A percentile compares a stretch with the other conserved stretches of the same genome.
Conservation (phyloP, 2,329 filamentous ascomycete species). For the Zelopaecilomyces penicillatus region DNA sequence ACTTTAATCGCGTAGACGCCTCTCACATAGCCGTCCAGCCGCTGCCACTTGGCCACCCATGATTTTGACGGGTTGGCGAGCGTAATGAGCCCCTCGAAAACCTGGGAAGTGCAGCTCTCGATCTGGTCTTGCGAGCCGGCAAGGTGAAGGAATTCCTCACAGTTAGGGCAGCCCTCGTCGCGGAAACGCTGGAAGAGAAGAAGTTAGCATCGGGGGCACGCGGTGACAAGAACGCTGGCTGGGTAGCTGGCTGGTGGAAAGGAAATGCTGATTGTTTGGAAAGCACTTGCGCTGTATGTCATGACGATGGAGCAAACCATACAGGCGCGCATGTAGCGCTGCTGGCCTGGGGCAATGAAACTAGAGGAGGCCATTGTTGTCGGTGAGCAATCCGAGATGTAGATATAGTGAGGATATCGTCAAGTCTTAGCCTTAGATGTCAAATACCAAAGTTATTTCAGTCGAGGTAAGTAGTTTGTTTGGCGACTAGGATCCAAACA, state of each 20-base stretch:
- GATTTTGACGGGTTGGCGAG: conserved; percentile 73
- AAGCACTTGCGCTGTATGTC: conserved; percentile 56
- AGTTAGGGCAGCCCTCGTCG: conserved; percentile 88
- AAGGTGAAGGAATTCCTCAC: conserved; percentile 84
- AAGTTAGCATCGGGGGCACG: not conserved
- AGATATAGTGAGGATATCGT: not conserved
- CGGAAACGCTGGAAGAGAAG: conserved; percentile 61
- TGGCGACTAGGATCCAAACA: not conserved
- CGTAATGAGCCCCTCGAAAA: conserved; percentile 88
- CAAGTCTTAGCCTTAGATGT: no score
- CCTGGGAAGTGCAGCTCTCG: conserved; percentile 87
- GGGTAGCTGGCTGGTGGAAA: not conserved
- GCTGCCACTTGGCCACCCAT: conserved; percentile 97
- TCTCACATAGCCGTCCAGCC: conserved; percentile 76
- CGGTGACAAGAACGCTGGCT: not conserved
- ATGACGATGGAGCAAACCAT: conserved; percentile 98
- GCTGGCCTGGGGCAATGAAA: conserved; percentile 65
- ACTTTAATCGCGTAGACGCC: conserved; percentile 96
- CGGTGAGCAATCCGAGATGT: not conserved
- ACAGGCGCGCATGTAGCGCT: conserved; percentile 86
- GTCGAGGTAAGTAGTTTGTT: not conserved
- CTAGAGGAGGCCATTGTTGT: conserved; percentile 38
- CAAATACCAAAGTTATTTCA: no score
- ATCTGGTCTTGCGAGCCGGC: conserved; percentile 71
- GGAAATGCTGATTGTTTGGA: not conserved